Evolutionary conservation across 441 rosid species (phyloP).

Genomic region (Croton setiger): DNA sequence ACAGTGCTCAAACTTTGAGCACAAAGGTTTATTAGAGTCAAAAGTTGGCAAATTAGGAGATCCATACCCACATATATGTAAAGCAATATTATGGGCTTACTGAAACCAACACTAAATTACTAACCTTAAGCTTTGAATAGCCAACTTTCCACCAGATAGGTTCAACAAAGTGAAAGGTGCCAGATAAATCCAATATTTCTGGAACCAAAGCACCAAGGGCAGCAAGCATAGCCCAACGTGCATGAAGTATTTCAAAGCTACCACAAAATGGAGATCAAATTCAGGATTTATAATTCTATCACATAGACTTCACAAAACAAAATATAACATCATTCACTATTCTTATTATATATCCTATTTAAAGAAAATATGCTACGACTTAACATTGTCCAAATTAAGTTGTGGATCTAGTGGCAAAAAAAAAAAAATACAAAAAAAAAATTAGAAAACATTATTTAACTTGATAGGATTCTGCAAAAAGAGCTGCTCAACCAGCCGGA

Average conservation of each 20-base stretch:
- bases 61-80: neutral
- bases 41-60: neutral
- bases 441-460: neutral
- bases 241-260: constrained; percentile 93
- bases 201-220: constrained; percentile 88
- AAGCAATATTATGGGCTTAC: constrained; percentile 2
- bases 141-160: constrained; percentile 98
- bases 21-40: neutral
- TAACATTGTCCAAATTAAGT: neutral
- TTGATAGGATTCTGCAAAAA: neutral
- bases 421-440: neutral
- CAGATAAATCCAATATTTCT: constrained; percentile 60
- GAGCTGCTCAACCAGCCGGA: neutral
- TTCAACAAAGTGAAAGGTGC: constrained; percentile 71
- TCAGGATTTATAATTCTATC: neutral
- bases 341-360: neutral
- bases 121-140: constrained; percentile 82
- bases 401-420: neutral
- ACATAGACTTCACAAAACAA: neutral
- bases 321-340: neutral
- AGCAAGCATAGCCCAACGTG: constrained; percentile 98
- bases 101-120: constrained; percentile 3
- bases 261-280: constrained; percentile 18
- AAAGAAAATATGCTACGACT: neutral
- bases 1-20: neutral